A percentile compares a stretch with the other conserved stretches of the same genome.
Conservation (phyloP, 208 protist species). For the Crithidia acanthocephali region DNA sequence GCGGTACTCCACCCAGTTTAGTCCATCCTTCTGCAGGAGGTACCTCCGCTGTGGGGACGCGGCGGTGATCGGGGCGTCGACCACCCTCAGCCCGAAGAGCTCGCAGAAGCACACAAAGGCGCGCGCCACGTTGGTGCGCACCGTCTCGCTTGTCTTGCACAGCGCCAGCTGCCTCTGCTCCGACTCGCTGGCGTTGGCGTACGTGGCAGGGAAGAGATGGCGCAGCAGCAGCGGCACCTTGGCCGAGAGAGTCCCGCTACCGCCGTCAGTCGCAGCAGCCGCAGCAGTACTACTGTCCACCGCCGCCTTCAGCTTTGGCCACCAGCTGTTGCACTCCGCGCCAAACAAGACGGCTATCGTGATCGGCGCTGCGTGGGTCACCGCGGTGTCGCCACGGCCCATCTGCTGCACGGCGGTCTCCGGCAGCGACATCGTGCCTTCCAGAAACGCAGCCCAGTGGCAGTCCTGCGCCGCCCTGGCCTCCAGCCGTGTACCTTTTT, state of each 20-base stretch:
- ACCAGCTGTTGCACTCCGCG: slow-evolving; percentile 71
- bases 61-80: background rate
- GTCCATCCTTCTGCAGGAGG: slow-evolving; percentile 53
- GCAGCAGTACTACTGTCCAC: slow-evolving; percentile 26
- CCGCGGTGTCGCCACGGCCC: background rate
- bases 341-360: slow-evolving; percentile 65
- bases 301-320: slow-evolving; percentile 55
- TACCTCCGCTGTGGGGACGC: slow-evolving; percentile 1
- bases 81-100: slow-evolving; percentile 69
- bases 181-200: slow-evolving; percentile 1
- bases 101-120: slow-evolving; percentile 74
- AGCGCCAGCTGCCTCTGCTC: slow-evolving; percentile 32
- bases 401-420: slow-evolving; percentile 20
- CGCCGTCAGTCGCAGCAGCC: background rate
- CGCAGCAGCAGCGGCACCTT: slow-evolving; percentile 34
- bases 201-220: slow-evolving; percentile 44
- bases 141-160: slow-evolving; percentile 34
- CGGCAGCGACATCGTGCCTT: slow-evolving; percentile 28
- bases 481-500: slow-evolving; percentile 45
- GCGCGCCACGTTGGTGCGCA: slow-evolving; percentile 46
- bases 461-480: slow-evolving; percentile 36
- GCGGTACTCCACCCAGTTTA: slow-evolving; percentile 68
- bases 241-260: background rate
- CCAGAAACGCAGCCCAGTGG: slow-evolving; percentile 58
- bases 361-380: slow-evolving; percentile 9